These are phyloP conservation scores for Aaosphaeria pasadenensis DNA, from an alignment of 2,329 filamentous ascomycete genomes.

Conservation along the genomic window DNA sequence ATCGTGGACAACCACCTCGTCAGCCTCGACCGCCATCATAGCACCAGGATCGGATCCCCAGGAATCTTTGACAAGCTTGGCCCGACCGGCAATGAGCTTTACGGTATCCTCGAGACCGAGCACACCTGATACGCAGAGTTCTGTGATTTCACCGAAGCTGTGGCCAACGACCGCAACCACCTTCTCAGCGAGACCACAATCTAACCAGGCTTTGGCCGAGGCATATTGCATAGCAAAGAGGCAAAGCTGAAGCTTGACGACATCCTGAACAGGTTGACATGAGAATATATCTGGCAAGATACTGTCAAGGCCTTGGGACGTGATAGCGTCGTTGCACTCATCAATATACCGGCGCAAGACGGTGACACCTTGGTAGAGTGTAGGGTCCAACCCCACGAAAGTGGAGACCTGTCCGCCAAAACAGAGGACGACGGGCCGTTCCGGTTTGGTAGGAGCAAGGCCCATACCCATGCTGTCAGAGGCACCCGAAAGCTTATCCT, in stretches of 20 bases:
- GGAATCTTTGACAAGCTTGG: conserved; percentile 20
- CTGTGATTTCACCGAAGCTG: conserved; percentile 40
- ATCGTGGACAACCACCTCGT: not conserved
- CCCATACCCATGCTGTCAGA: not conserved
- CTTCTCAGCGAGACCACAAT: conserved; percentile 8
- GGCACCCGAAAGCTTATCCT: not conserved
- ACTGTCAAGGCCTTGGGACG: conserved; percentile 1
- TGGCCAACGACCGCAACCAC: conserved; percentile 12
- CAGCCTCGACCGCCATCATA: conserved; percentile 16
- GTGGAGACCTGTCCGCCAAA: conserved; percentile 13
- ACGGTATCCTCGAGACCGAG: conserved; percentile 26
- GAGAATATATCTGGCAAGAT: conserved; percentile 13
- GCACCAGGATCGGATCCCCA: conserved; percentile 18
- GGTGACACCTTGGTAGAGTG: conserved; percentile 5
- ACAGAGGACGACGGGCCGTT: conserved; percentile 8
- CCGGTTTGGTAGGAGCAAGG: not conserved
- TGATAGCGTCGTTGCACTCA: conserved; percentile 10
- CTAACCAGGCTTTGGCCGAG: conserved; percentile 14
- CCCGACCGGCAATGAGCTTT: conserved; percentile 32
- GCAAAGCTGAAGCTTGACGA: conserved; percentile 11
- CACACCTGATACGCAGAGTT: conserved; percentile 31
- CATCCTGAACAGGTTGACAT: conserved; percentile 1
- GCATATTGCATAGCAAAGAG: conserved; percentile 21
- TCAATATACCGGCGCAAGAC: conserved; percentile 8
- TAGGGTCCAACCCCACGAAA: conserved; percentile 5